phyloP scores from a whole-genome alignment of 768 basidiomycete genomes.

The Amanita molliuscula region DNA sequence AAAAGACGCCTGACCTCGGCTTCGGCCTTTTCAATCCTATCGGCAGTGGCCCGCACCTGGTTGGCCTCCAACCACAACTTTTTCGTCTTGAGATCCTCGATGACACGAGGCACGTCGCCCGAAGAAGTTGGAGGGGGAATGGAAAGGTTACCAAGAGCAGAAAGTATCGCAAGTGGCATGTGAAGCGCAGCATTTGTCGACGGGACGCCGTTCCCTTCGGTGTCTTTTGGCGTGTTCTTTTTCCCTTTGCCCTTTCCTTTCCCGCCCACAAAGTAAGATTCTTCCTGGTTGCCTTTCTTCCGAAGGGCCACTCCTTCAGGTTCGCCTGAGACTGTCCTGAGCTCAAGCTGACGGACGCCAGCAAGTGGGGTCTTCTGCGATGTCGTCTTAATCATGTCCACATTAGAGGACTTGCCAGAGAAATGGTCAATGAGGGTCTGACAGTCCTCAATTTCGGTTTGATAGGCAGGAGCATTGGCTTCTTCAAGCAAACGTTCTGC shows the following conservation, averaged over 20 bases:
- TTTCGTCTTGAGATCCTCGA: conserved; percentile 89
- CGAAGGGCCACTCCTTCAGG: conserved; percentile 61
- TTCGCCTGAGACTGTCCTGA: conserved; percentile 70
- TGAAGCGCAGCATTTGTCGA: conserved; percentile 35
- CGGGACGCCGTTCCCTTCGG: conserved; percentile 15
- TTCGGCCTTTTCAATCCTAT: conserved; percentile 76
- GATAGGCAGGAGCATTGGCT: conserved; percentile 83
- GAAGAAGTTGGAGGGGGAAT: conserved; percentile 81
- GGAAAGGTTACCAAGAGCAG: conserved; percentile 78
- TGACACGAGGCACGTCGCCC: conserved; percentile 69
- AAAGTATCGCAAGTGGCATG: conserved; percentile 76
- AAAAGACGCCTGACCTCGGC: conserved; percentile 58
- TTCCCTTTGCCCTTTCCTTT: conserved; percentile 61
- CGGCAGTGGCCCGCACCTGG: conserved; percentile 68
- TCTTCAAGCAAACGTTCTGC: conserved; percentile 81
- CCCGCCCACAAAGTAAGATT: conserved; percentile 67
- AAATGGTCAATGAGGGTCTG: conserved; percentile 85
- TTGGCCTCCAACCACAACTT: conserved; percentile 94
- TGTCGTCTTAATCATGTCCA: conserved; percentile 32
- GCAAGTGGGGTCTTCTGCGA: conserved; percentile 33
- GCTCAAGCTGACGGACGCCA: conserved; percentile 73
- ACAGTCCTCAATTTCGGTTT: conserved; percentile 92
- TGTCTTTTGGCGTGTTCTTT: conserved; percentile 27
- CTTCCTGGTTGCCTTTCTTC: conserved; percentile 92
- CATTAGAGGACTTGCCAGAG: conserved; percentile 50